A percentile compares a stretch with the other conserved stretches of the same genome.
phyloP scores from a whole-genome alignment of 1,139 yeast genomes.

The Lodderomyces metapsilosis region DNA sequence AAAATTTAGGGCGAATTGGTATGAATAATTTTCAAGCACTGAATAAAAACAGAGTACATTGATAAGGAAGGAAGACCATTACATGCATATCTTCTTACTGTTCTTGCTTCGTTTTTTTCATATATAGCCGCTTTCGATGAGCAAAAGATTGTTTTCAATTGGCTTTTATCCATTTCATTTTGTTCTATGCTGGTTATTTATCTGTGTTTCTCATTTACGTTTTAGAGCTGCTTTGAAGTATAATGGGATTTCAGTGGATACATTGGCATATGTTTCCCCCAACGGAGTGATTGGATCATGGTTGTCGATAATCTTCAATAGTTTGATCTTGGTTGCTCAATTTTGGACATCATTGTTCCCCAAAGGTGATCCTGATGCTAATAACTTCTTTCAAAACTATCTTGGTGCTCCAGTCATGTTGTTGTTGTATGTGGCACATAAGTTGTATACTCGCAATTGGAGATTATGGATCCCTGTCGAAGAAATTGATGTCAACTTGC shows the following conservation, averaged over 20 bases:
- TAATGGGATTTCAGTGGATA: constrained; percentile 28
- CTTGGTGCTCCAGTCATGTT: constrained; percentile 33
- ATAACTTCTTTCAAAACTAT: constrained; percentile 32
- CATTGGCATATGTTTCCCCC: constrained; percentile 28
- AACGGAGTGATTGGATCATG: constrained; percentile 27
- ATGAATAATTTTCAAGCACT: too few species aligned
- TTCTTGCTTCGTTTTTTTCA: constrained; percentile 21
- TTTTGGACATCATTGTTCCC: constrained; percentile 45
- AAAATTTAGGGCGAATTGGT: too few species aligned
- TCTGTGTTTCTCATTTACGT: constrained; percentile 31
- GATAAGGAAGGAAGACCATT: constrained; percentile 37
- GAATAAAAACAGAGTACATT: too few species aligned
- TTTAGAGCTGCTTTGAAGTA: constrained; percentile 30
- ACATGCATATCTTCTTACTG: constrained; percentile 21
- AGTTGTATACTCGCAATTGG: constrained; percentile 25
- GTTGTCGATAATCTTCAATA: constrained; percentile 20
- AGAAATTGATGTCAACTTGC: constrained; percentile 41
- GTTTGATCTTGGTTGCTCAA: constrained; percentile 27
- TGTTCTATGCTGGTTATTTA: constrained; percentile 29
- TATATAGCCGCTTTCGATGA: constrained; percentile 25
- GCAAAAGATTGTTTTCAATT: constrained; percentile 22
- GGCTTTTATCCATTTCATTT: constrained; percentile 27
- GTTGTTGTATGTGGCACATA: constrained; percentile 32
- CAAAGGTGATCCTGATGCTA: constrained; percentile 27
- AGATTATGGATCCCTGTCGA: constrained; percentile 29